A percentile compares a stretch with the other conserved stretches of the same genome.
phyloP scores from a whole-genome alignment of 768 basidiomycete genomes.

The Tricholoma furcatifolium region DNA sequence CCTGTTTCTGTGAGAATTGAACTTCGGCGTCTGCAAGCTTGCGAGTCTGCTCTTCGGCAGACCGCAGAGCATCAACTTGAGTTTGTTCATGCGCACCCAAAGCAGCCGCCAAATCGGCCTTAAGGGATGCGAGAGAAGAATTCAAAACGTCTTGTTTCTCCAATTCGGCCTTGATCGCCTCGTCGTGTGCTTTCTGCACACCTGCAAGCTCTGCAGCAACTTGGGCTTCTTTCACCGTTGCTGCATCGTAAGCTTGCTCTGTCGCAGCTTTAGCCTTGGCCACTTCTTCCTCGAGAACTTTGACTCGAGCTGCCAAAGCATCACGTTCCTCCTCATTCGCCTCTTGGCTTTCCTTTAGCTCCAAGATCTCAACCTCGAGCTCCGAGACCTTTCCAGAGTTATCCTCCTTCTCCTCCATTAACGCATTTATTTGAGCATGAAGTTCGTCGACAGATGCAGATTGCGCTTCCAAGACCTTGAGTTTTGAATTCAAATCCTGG shows the following conservation, averaged over 20 bases:
- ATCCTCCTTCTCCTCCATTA: conserved; percentile 71
- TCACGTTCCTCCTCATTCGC: conserved; percentile 57
- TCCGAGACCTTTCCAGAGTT: conserved; percentile 71
- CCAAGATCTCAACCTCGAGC: conserved; percentile 78
- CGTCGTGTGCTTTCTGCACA: conserved; percentile 40
- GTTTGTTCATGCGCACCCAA: conserved; percentile 48
- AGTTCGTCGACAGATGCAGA: conserved; percentile 42
- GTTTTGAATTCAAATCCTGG: conserved; percentile 43
- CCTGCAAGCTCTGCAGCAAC: conserved; percentile 37
- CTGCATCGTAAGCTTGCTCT: conserved; percentile 46
- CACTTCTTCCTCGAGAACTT: conserved; percentile 54
- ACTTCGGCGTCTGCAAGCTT: conserved; percentile 55
- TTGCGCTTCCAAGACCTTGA: conserved; percentile 47
- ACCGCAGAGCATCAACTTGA: conserved; percentile 40
- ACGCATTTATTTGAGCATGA: conserved; percentile 44
- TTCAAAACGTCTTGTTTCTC: conserved; percentile 43
- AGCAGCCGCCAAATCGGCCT: conserved; percentile 44
- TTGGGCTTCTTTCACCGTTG: conserved; percentile 47
- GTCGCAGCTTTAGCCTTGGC: conserved; percentile 45
- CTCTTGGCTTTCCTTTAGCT: conserved; percentile 72
- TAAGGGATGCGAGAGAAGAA: conserved; percentile 45
- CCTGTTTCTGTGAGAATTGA: conserved; percentile 46
- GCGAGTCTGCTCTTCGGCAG: conserved; percentile 44
- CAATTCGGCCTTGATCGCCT: conserved; percentile 41
- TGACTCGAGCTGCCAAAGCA: conserved; percentile 43